Percentiles rank a stretch among this genome's conserved stretches.
phyloP scores from a whole-genome alignment of 345 rosid genomes.

The Hibiscus trionum region DNA sequence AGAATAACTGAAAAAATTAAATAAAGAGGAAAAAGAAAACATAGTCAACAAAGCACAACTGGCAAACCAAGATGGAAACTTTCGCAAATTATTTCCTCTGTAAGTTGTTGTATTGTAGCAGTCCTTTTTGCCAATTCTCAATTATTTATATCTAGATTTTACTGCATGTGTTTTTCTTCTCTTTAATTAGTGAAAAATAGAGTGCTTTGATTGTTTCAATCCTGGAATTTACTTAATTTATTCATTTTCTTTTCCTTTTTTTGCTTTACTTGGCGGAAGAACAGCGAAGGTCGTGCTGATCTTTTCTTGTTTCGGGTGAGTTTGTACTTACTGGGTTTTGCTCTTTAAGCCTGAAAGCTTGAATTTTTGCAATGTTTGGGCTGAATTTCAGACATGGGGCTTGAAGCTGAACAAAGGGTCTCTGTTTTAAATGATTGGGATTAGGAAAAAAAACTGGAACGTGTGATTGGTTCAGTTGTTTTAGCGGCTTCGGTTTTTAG shows the following conservation, averaged over 20 bases:
- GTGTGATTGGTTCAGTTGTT: neutral
- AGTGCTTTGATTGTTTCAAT: slow-evolving; percentile 16
- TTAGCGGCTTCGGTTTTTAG: neutral
- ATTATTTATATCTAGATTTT: neutral
- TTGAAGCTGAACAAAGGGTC: slow-evolving; percentile 13
- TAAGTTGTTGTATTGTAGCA: slow-evolving; percentile 19
- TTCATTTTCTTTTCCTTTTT: neutral
- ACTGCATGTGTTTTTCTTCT: slow-evolving; percentile 15
- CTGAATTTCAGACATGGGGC: neutral
- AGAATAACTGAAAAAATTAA: no score
- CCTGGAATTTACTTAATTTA: slow-evolving; percentile 3
- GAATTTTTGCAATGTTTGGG: slow-evolving; percentile 14
- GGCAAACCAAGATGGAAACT: slow-evolving; percentile 18
- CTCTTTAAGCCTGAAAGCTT: slow-evolving; percentile 17
- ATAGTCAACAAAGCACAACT: slow-evolving; percentile 60
- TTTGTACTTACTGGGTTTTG: slow-evolving; percentile 16
- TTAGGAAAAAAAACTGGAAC: slow-evolving; percentile 12
- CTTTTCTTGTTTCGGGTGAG: slow-evolving; percentile 12
- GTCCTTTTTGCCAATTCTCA: neutral
- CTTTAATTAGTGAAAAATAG: slow-evolving; percentile 6
- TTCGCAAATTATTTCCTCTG: slow-evolving; percentile 18
- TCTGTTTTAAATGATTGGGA: slow-evolving; percentile 16
- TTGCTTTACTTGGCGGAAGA: neutral
- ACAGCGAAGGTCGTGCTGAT: slow-evolving; percentile 14
- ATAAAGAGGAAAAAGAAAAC: neutral